Evolutionary conservation across 169 alveolate genomes (phyloP).

Genomic region (Plasmodium berghei): DNA sequence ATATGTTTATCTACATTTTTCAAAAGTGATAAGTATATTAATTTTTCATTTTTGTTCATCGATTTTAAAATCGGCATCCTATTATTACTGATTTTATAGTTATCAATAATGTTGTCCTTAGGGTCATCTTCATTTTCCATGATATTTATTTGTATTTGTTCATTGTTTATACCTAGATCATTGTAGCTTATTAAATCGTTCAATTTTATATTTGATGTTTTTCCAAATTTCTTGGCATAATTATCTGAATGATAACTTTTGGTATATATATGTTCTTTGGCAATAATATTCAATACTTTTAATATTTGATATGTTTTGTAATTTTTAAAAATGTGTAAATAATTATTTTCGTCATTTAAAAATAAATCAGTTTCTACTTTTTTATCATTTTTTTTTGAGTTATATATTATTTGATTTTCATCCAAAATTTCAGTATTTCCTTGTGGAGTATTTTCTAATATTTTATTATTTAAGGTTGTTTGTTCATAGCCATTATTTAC

Average conservation of each 20-base stretch:
- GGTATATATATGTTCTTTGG: constrained; percentile 4
- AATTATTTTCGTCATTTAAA: neutral
- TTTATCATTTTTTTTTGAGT: neutral
- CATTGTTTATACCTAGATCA: neutral
- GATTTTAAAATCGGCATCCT: no score
- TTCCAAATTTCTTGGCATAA: neutral
- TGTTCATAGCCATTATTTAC: no score
- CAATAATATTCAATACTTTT: constrained; percentile 18
- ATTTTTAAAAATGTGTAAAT: constrained; percentile 19
- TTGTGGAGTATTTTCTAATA: no score
- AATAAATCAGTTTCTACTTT: neutral
- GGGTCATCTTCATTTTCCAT: neutral
- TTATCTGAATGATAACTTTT: neutral
- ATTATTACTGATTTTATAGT: neutral
- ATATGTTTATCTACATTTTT: neutral
- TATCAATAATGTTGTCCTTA: neutral
- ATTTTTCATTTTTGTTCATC: neutral
- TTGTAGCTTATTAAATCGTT: neutral
- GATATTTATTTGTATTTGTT: neutral
- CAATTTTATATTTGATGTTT: no score
- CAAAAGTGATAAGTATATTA: constrained; percentile 2
- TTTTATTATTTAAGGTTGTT: no score
- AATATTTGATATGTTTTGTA: constrained; percentile 20
- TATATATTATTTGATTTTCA: neutral
- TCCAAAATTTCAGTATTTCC: no score